Base-by-base conservation (phyloP, 208 protist genomes). In the Wallacemonas sp. region DNA sequence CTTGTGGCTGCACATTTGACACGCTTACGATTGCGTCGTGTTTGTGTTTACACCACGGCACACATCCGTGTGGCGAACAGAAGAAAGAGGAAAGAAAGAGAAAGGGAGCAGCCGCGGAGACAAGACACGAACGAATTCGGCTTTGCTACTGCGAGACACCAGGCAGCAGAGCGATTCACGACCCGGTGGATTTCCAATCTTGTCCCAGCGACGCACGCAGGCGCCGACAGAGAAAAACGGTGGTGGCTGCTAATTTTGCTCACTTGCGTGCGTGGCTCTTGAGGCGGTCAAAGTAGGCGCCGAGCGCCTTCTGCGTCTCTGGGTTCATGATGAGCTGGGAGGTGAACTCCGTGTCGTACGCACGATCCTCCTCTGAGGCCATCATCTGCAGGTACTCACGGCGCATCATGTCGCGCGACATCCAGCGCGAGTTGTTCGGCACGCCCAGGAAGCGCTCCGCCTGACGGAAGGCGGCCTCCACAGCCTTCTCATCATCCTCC, bases 291-390 rank as follows among this genome's bases (percentile, higher is more conserved):
- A 87, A 42, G 71, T 89, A 89, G n/a, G 24, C 41, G 26, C 65
- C 80, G 5, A 92, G 69, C 61, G 68, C 78, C 66, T 87, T 75
- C 71, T 89, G 82, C 52, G 89, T 83, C 71, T 93, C 81, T 0
- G 83, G 72, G 71, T 73, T 87, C 55, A 68, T 67, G 67, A 91
- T 70, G 37, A 89, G 73, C 71, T 93, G 79, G 22, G 71, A 71
- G 45, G 87, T 71, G 57, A 89, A 93, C 73, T 93, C 77, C 27
- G 76, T 87, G 66, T 93, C 87, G 67, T 93, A 93, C 39, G 80
- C 71, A 55, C 83, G 79, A 39, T 93, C 87, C 64, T 91, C 83
- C 29, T 91, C 84, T 0, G 81, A 71, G 61, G 76, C 77, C 21
- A 93, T 65, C 67, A 87, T 66, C 72, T 87, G 84, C 48, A 91